phyloP scores from a whole-genome alignment of 1,284 basidiomycete species.

The Pterulicium gracile region DNA sequence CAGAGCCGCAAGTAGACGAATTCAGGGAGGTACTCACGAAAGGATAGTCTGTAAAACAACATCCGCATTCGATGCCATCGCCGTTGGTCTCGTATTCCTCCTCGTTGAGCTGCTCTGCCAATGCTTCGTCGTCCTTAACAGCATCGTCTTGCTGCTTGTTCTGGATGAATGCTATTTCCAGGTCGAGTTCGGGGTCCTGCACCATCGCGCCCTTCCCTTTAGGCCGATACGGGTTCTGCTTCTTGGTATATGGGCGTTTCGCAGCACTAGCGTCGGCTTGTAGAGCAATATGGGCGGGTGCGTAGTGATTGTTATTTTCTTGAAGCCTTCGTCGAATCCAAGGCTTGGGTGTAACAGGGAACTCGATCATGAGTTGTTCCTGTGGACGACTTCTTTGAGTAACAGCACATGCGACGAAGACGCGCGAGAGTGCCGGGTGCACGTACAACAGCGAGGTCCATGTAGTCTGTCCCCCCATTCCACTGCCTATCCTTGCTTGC shows the following conservation, averaged over 20 bases:
- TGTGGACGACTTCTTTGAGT: slow-evolving; percentile 14
- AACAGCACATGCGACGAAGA: slow-evolving; percentile 1
- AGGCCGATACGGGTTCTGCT: slow-evolving; percentile 23
- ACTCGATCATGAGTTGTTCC: slow-evolving; percentile 44
- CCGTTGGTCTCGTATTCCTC: slow-evolving; percentile 32
- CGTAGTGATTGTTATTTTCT: slow-evolving; percentile 37
- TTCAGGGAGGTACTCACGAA: slow-evolving; percentile 40
- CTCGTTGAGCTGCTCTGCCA: slow-evolving; percentile 18
- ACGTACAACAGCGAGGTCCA: slow-evolving; percentile 38
- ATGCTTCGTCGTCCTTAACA: slow-evolving; percentile 15
- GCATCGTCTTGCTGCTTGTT: slow-evolving; percentile 22
- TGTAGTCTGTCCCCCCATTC: slow-evolving; percentile 33
- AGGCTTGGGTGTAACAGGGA: slow-evolving; percentile 42
- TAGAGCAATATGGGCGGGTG: slow-evolving; percentile 43
- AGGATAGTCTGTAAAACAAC: slow-evolving; percentile 64
- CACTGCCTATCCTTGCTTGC: slow-evolving; percentile 28
- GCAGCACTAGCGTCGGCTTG: slow-evolving; percentile 21
- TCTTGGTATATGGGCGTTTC: slow-evolving; percentile 29
- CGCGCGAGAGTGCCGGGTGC: background rate
- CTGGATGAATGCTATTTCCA: slow-evolving; percentile 27
- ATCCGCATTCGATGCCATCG: slow-evolving; percentile 69
- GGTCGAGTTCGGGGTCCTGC: slow-evolving; percentile 27
- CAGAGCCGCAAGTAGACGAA: slow-evolving; percentile 7
- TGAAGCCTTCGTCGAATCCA: slow-evolving; percentile 34
- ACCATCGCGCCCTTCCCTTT: slow-evolving; percentile 23